Percentiles rank a stretch among this genome's conserved stretches.
Evolutionary conservation across 345 rosid species (phyloP).

Genomic region (Arabis hirsuta): DNA sequence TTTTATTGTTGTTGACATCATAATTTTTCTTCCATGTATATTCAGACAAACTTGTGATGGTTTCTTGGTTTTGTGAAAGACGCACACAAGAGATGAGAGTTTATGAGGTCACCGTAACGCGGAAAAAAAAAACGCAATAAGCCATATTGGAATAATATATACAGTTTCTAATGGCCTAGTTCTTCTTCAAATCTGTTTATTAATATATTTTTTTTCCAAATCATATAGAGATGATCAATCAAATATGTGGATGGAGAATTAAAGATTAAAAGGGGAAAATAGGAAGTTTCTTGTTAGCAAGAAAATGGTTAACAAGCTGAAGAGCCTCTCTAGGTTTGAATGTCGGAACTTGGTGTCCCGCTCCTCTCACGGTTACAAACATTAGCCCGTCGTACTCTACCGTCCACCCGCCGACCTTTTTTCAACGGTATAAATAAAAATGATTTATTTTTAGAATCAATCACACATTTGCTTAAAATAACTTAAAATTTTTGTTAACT

Average conservation of each 20-base stretch:
- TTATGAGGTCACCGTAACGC: not conserved
- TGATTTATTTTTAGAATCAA: not conserved
- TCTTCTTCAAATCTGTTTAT: slow-evolving; percentile 19
- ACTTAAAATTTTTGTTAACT: not conserved
- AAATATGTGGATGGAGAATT: slow-evolving; percentile 1
- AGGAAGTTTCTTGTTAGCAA: slow-evolving; percentile 63
- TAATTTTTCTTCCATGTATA: not conserved
- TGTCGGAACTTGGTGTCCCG: slow-evolving; percentile 79
- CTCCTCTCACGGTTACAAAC: slow-evolving; percentile 73
- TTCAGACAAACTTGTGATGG: not conserved
- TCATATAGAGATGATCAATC: slow-evolving; percentile 24
- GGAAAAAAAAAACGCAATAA: not conserved
- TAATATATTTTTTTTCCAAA: slow-evolving; percentile 13
- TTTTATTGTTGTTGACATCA: not conserved
- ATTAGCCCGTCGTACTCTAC: slow-evolving; percentile 62
- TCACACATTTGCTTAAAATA: not conserved
- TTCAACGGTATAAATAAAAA: not conserved
- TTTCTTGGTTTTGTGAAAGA: not conserved
- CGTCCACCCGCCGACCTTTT: slow-evolving; percentile 80
- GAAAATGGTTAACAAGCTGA: slow-evolving; percentile 59
- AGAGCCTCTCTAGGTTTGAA: slow-evolving; percentile 67
- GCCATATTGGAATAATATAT: not conserved
- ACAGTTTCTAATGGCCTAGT: not conserved
- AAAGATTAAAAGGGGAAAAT: slow-evolving; percentile 48
- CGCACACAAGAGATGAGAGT: not conserved